phyloP scores from a whole-genome alignment of 129 eudicot genomes.

The Erigeron canadensis region DNA sequence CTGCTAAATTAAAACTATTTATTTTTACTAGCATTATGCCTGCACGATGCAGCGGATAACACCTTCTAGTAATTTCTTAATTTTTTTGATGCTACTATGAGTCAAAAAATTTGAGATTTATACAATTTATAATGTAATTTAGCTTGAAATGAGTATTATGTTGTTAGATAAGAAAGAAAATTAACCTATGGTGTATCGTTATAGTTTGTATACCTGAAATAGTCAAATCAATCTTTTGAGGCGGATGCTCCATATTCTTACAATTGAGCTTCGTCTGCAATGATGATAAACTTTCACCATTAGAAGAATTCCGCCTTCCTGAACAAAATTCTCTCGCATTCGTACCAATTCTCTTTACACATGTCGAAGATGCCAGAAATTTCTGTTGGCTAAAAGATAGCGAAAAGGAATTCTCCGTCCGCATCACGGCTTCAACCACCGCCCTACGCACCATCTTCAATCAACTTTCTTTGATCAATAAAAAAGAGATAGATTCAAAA shows the following conservation, averaged over 20 bases:
- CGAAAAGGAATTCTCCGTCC: conserved; percentile 28
- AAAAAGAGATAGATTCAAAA: neutral
- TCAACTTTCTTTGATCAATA: neutral
- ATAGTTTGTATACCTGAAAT: neutral
- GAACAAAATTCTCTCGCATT: conserved; percentile 22
- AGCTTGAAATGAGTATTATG: neutral
- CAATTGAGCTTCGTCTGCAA: neutral
- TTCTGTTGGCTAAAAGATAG: conserved; percentile 23
- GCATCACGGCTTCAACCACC: conserved; percentile 34
- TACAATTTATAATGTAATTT: neutral
- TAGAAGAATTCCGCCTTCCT: conserved; percentile 33
- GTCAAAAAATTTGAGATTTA: neutral
- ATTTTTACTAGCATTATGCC: too few relatives aligned
- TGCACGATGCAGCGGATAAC: too few relatives aligned
- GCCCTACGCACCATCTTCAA: conserved; percentile 57
- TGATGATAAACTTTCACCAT: neutral
- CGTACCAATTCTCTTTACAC: conserved; percentile 25
- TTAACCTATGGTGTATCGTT: too few relatives aligned
- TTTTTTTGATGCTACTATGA: too few relatives aligned
- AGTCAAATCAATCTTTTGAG: neutral
- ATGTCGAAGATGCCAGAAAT: conserved; percentile 24
- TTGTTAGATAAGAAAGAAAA: too few relatives aligned
- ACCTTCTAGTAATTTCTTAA: too few relatives aligned
- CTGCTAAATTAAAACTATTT: too few relatives aligned
- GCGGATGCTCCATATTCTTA: neutral